Evolutionary conservation across 129 eudicot species (phyloP), one percentile per base, ranked within the genome.

Genomic region (Lactuca saligna): DNA sequence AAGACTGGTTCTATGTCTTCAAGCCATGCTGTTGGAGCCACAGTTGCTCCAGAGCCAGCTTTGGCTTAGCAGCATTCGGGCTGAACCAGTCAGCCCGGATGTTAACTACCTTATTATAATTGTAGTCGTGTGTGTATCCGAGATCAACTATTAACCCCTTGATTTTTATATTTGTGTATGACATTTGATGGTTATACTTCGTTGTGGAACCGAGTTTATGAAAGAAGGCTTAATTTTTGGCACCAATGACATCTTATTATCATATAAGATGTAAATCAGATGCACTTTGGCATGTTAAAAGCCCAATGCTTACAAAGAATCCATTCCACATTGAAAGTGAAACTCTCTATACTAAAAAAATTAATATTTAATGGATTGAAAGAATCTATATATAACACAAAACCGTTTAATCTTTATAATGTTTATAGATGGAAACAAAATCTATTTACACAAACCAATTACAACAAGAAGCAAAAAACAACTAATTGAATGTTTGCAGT

Each of bases 1-100:
- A 82, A 86, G 71, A 72, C 57, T 6, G 72, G 57, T 7, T 44
- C 69, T 65, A 57, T 61, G 42, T 20, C 78, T 65, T 77, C 75
- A 5, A 75, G 77, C 44, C 34, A 32, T 61, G 59, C 67, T 78
- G 50, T 69, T 38, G 85, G 83, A 29, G 85, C 94, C 15, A 79
- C 81, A 31, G 90, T 83, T 13, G 91, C 86, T 17, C 96, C 85
- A 6, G 87, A 85, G 73, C 88, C 89, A n/a, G 71, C 70, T 62
- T 46, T 25, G 29, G 29, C 2, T 25, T 25, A 25, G 29, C 29
- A 80, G 7, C 55, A 65, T 12, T 71, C 41, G 25, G 69, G 63
- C 80, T 7, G 4, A 54, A 15, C 55, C 46, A 59, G 37, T 48
- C 2, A 46, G 4, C 12, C 49, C 0, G 13, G 41, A 57, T 10